Base-by-base conservation (phyloP, 2,329 filamentous ascomycete genomes). In the Fusarium sp. region DNA sequence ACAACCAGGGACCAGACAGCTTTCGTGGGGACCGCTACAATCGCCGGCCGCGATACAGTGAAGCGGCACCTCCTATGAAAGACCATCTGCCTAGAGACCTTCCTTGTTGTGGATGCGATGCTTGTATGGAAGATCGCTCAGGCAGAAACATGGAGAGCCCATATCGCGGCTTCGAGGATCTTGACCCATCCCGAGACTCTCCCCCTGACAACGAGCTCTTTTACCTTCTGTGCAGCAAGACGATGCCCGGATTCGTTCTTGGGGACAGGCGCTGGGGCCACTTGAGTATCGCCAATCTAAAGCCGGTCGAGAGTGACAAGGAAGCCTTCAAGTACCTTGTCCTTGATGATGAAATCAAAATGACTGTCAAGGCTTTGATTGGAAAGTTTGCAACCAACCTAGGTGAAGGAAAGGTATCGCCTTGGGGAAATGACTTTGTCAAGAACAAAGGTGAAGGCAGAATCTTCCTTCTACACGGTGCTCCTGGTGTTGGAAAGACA, bases 401-500 rank as follows among this genome's bases (percentile, higher is more conserved):
- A 14, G 74, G 66, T 12, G 73, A 78, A 23, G 79, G 80, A 38
- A 76, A 74, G 17, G 71, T 84, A 7, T 75, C 77, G 0, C 80
- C 82, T 1, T 85, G 82, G 83, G 60, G 80, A 67, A 76, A 76
- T 56, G 82, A 84, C 62, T 82, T 84, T 53, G 77, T 85, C 67
- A 80, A 80, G 73, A 83, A 83, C 72, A 85, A 85, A 72, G 83
- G 83, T 32, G 80, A 83, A 52, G 82, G 82, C 7, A 78, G 81
- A 42, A 83, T 84, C 68, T 83, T 85, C 73, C 76, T 86, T 15
- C 79, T 86, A 1, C 83, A 86, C 62, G 83, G 84, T 17, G 79
- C 80, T 10, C 84, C 84, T 2, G 85, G 84, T n/a, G 83, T 86
- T 1, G 86, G 85, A 56, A 87, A 88, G 76, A 87, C 85, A 0